Base-by-base conservation (phyloP, 371 early-diverging fungal genomes). In the Lichtheimia corymbifera region DNA sequence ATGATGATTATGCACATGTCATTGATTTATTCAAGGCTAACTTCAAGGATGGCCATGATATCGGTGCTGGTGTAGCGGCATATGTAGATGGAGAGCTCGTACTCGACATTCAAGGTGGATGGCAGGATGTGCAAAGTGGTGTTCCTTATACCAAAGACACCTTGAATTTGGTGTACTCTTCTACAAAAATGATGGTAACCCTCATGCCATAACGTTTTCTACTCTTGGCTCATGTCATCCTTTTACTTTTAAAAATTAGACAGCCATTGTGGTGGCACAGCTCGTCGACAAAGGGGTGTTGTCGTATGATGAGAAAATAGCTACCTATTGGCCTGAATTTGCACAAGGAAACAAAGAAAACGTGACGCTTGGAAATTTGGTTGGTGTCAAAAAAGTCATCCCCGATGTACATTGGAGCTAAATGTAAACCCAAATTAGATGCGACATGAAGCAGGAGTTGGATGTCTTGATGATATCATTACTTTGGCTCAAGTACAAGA, bases 311-410 rank as follows among this genome's bases (percentile, higher is more conserved):
- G 74, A 77, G 53, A 67, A 61, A 24, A 76, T 92, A 24, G 52
- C 82, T 2, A 74, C 72, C 12, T 87, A 88, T 62, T 92, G 92
- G 92, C 91, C 92, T 1, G 90, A 91, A 62, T 92, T 91, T 70
- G 90, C 80, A 2, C 77, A 82, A 61, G 87, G 87, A 20, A 83
- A 82, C 59, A 92, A 92, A 71, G 83, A 86, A 50, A 71, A 91
- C 58, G 90, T 92, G 5, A 87, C 87, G 0, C 35, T 92, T 43
- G 66, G 58, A 4, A 82, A 85, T 52, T 55, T 91, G 52, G 70
- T 72, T 64, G 35, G 58, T 27, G 28, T 35, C 22, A 1, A 22
- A 22, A 22, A 28, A 2, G 27, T 35, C 2, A 11, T 35, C 35
- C 54, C 22, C 40, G 2, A 2, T 41, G 30, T 41, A 4, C 6